These are phyloP conservation scores for Coriaria nepalensis DNA, from an alignment of 306 rosid species.

Conservation along the genomic window DNA sequence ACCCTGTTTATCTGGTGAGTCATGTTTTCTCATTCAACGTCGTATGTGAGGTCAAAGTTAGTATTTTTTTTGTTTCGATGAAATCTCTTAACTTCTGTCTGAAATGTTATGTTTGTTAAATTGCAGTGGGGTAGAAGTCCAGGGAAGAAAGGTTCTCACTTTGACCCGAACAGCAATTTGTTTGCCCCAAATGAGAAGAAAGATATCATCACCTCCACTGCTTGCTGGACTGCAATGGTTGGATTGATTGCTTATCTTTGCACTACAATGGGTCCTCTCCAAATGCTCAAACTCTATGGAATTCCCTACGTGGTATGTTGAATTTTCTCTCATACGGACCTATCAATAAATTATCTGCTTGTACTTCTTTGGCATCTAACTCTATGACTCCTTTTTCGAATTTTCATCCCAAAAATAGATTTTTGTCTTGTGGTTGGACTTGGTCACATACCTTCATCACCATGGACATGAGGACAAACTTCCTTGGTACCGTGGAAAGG, in stretches of 20 bases:
- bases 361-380: not conserved
- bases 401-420: slow-evolving; percentile 25
- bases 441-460: slow-evolving; percentile 90
- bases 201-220: slow-evolving; percentile 68
- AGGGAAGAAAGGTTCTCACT: slow-evolving; percentile 91
- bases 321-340: slow-evolving; percentile 1
- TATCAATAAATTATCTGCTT: slow-evolving; percentile 11
- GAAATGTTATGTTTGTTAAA: slow-evolving; percentile 9
- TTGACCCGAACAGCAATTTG: slow-evolving; percentile 58
- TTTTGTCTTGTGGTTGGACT: slow-evolving; percentile 90
- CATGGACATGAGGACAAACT: slow-evolving; percentile 90
- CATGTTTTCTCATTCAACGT: too few relatives aligned
- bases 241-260: slow-evolving; percentile 63
- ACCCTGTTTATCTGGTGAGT: slow-evolving; percentile 82
- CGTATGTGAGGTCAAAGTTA: too few relatives aligned
- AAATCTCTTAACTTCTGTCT: not conserved
- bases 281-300: slow-evolving; percentile 75
- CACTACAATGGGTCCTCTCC: slow-evolving; percentile 70
- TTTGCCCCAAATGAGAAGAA: slow-evolving; percentile 63
- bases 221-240: slow-evolving; percentile 82
- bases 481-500: slow-evolving; percentile 99
- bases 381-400: not conserved
- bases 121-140: slow-evolving; percentile 87
- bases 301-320: slow-evolving; percentile 62
- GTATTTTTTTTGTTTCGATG: not conserved